Evolutionary conservation across 768 basidiomycete species (phyloP).

Genomic region (Tylopilus balloui): DNA sequence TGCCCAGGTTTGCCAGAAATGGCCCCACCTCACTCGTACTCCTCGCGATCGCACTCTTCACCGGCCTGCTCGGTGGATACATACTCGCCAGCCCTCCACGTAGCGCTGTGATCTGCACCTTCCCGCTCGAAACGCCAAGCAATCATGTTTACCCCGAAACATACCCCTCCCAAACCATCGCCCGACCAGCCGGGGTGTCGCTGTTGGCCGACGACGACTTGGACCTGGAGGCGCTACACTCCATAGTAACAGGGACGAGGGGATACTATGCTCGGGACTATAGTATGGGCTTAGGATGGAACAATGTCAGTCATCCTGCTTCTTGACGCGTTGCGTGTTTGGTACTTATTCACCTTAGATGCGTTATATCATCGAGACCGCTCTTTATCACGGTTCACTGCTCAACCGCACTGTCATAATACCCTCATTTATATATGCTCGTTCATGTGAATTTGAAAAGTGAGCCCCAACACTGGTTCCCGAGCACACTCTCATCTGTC

Average conservation of each 20-base stretch:
- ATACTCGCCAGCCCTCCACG: conserved; percentile 15
- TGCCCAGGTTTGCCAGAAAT: conserved; percentile 16
- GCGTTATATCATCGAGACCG: conserved; percentile 46
- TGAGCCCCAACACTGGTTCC: conserved; percentile 5
- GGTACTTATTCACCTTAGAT: conserved; percentile 28
- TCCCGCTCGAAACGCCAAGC: conserved; percentile 12
- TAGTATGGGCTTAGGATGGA: conserved; percentile 44
- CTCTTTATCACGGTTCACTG: conserved; percentile 39
- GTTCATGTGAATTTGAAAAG: conserved; percentile 37
- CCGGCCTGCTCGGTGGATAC: conserved; percentile 27
- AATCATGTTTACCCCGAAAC: background rate
- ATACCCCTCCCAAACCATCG: background rate
- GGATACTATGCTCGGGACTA: conserved; percentile 44
- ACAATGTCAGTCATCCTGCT: conserved; percentile 36
- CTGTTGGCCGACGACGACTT: conserved; percentile 21
- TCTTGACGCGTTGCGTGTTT: background rate
- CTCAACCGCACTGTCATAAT: conserved; percentile 42
- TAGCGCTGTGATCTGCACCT: conserved; percentile 16
- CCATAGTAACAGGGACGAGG: conserved; percentile 34
- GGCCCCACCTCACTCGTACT: conserved; percentile 11
- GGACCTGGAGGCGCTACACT: conserved; percentile 31
- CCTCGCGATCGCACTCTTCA: conserved; percentile 21
- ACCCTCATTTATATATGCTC: conserved; percentile 44
- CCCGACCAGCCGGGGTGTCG: background rate
- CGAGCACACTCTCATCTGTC: background rate